These are phyloP conservation scores for Clarireedia hainanense DNA, from an alignment of 2,329 filamentous ascomycete genomes.

Conservation along the genomic window DNA sequence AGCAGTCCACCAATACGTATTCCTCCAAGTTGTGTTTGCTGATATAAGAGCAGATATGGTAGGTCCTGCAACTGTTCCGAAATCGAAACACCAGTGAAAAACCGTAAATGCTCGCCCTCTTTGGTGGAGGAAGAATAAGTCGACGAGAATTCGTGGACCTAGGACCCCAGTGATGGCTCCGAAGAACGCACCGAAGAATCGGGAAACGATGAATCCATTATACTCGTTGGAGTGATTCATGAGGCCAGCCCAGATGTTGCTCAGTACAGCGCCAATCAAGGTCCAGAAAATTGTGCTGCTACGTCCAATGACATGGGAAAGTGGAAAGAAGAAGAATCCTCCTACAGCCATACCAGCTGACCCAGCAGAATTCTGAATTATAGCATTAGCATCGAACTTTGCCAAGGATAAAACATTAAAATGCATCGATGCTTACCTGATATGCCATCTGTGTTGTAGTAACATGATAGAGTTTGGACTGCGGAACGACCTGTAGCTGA, in stretches of 20 bases:
- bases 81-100: constrained; percentile 31
- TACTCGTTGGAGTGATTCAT: constrained; percentile 32
- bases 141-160: constrained; percentile 34
- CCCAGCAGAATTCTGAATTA: constrained; percentile 30
- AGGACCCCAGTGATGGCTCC: constrained; percentile 33
- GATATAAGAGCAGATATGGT: constrained; percentile 36
- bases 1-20: constrained; percentile 38
- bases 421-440: constrained; percentile 21
- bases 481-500: constrained; percentile 31
- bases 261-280: constrained; percentile 29
- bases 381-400: not conserved
- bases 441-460: constrained; percentile 28
- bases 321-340: constrained; percentile 33
- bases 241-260: constrained; percentile 32
- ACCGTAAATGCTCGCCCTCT: constrained; percentile 34
- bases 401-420: not conserved
- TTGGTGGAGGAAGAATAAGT: constrained; percentile 37
- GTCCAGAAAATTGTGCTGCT: constrained; percentile 34
- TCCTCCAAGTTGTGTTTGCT: constrained; percentile 29
- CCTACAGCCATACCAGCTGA: constrained; percentile 34
- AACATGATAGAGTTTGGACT: constrained; percentile 30
- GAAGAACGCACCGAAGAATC: constrained; percentile 34
- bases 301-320: constrained; percentile 31
- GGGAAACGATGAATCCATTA: constrained; percentile 32
- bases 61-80: constrained; percentile 31